These are phyloP conservation scores for Ustilago crameri DNA, from an alignment of 1,284 basidiomycete species.

Conservation along the genomic window DNA sequence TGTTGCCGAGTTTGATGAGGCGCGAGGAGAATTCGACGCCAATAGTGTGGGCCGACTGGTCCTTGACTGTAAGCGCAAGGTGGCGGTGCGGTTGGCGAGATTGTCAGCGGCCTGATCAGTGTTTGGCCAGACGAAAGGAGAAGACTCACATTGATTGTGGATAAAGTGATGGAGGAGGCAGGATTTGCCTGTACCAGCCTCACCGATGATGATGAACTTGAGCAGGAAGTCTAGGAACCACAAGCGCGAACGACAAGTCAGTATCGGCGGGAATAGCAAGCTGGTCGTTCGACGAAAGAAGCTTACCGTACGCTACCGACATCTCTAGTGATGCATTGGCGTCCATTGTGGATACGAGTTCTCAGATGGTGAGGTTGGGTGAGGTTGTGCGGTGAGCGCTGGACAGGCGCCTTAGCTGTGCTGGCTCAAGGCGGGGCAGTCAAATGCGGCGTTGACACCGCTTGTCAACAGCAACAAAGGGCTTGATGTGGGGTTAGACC, in stretches of 20 bases:
- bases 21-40: conserved; percentile 94
- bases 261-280: no score
- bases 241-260: no score
- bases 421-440: no score
- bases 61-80: conserved; percentile 84
- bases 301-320: conserved; percentile 50
- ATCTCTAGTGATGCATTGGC: conserved; percentile 48
- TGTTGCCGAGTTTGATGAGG: conserved; percentile 87
- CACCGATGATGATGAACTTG: conserved; percentile 97
- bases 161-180: conserved; percentile 95
- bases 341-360: conserved; percentile 23
- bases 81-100: background rate
- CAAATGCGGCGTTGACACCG: no score
- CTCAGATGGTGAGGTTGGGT: background rate
- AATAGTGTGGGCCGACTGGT: conserved; percentile 95
- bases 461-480: no score
- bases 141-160: conserved; percentile 84
- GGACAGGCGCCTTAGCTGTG: background rate
- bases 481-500: no score
- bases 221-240: conserved; percentile 84
- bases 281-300: background rate
- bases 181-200: conserved; percentile 95
- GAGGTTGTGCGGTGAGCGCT: background rate
- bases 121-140: background rate
- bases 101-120: background rate